These are phyloP conservation scores for Ophidiomyces ophidiicola DNA, from an alignment of 2,329 filamentous ascomycete genomes.

Conservation along the genomic window DNA sequence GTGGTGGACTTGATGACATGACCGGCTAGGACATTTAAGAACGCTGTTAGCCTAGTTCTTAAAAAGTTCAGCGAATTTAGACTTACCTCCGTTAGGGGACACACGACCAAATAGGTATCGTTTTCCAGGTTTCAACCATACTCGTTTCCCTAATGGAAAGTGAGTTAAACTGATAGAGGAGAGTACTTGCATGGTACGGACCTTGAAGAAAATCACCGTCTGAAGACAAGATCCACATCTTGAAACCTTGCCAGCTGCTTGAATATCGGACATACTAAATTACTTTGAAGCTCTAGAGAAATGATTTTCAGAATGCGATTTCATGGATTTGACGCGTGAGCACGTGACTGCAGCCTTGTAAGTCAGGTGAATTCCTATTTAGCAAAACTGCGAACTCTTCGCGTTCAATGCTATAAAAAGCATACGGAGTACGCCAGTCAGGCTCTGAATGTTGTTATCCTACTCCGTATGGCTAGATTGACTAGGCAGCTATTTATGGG, in stretches of 20 bases:
- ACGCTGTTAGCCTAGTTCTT: slow-evolving; percentile 7
- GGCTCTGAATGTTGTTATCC: no score
- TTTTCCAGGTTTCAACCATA: slow-evolving; percentile 79
- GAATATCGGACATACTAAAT: no score
- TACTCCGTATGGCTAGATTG: no score
- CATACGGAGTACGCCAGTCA: no score
- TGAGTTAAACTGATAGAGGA: background rate
- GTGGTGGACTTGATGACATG: slow-evolving; percentile 65
- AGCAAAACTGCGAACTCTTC: no score
- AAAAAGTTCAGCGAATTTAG: slow-evolving; percentile 4
- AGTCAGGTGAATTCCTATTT: no score
- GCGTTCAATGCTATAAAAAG: no score
- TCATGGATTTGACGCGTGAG: slow-evolving; percentile 26
- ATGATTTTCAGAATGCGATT: no score
- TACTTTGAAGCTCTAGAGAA: no score
- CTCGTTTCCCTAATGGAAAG: slow-evolving; percentile 46
- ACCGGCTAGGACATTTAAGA: slow-evolving; percentile 38
- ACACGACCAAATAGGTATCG: slow-evolving; percentile 77
- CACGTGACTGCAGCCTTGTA: slow-evolving; percentile 27
- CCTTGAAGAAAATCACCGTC: slow-evolving; percentile 38
- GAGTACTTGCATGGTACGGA: slow-evolving; percentile 13
- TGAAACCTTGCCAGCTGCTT: no score
- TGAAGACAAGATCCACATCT: slow-evolving; percentile 55
- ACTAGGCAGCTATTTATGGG: background rate
- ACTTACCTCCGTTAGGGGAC: slow-evolving; percentile 33